Conservation (phyloP, 2,329 filamentous ascomycete genomes). For the Calonectria pteridis region DNA sequence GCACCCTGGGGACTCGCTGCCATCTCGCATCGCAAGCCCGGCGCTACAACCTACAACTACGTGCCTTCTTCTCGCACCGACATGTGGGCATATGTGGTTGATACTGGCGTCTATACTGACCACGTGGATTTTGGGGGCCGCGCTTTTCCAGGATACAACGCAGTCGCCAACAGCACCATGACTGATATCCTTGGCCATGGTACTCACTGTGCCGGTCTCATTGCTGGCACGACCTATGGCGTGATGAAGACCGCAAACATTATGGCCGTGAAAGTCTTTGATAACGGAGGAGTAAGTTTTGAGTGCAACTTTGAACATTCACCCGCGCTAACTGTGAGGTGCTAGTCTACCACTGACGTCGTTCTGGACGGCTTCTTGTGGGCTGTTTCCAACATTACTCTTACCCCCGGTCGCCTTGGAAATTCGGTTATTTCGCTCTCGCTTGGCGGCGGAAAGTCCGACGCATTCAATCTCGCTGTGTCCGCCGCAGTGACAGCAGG, state of each 20-base stretch:
- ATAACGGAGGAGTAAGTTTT: neutral
- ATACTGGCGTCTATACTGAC: neutral
- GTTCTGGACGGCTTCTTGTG: neutral
- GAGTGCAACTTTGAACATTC: neutral
- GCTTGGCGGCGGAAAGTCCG: neutral
- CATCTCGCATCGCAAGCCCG: neutral
- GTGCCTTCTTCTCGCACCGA: neutral
- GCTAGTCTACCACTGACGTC: neutral
- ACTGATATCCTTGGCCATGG: neutral
- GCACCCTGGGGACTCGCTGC: neutral
- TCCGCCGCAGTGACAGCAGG: neutral
- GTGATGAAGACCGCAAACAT: slow-evolving; percentile 16
- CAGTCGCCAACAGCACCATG: neutral
- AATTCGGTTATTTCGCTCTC: neutral
- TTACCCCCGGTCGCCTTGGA: neutral
- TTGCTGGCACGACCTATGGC: slow-evolving; percentile 9
- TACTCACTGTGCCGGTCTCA: slow-evolving; percentile 9
- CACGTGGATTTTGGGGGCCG: slow-evolving; percentile 6
- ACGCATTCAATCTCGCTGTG: neutral
- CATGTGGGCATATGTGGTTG: neutral
- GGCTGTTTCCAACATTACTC: neutral
- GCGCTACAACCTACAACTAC: neutral
- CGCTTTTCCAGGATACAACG: neutral
- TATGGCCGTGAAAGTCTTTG: neutral
- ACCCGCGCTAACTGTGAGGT: neutral